Conservation (phyloP, 73 alveolate genomes). For the Blepharisma japonicum region DNA sequence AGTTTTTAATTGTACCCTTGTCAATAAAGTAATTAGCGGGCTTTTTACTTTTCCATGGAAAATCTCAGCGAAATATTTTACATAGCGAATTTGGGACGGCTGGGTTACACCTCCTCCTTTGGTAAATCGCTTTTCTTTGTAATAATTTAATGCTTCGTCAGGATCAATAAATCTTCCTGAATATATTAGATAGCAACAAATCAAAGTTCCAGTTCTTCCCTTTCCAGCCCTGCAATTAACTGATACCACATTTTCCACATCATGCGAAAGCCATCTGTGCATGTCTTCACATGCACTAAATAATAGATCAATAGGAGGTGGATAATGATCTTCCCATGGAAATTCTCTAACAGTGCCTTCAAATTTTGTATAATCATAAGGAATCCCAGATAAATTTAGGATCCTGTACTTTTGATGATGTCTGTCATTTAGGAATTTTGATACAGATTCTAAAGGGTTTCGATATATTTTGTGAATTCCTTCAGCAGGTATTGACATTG, state of each 20-base stretch:
- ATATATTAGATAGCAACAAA: conserved; percentile 71
- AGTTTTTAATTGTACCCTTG: conserved; percentile 31
- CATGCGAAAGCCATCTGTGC: conserved; percentile 54
- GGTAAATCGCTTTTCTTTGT: conserved; percentile 11
- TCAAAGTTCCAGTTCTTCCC: conserved; percentile 91
- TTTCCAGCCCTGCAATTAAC: conserved; percentile 94
- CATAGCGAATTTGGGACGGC: conserved; percentile 65
- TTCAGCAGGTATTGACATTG: conserved; percentile 90
- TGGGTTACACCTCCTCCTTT: conserved; percentile 67
- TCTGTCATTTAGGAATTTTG: conserved; percentile 42
- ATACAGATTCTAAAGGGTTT: conserved; percentile 39
- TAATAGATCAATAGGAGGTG: conserved; percentile 79
- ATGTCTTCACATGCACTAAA: conserved; percentile 73
- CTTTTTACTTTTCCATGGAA: conserved; percentile 34
- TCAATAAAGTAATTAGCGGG: conserved; percentile 30
- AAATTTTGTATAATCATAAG: conserved; percentile 54
- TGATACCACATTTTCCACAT: conserved; percentile 60
- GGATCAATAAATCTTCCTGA: conserved; percentile 64
- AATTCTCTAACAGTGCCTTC: conserved; percentile 62
- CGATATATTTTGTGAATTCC: conserved; percentile 57
- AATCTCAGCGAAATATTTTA: conserved; percentile 52
- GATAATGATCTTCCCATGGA: conserved; percentile 88
- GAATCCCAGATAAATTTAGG: conserved; percentile 62
- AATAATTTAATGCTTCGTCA: conserved; percentile 48
- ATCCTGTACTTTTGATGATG: conserved; percentile 53